These are phyloP conservation scores for Orbilia quercus DNA, from an alignment of 2,329 filamentous ascomycete genomes.

Conservation along the genomic window DNA sequence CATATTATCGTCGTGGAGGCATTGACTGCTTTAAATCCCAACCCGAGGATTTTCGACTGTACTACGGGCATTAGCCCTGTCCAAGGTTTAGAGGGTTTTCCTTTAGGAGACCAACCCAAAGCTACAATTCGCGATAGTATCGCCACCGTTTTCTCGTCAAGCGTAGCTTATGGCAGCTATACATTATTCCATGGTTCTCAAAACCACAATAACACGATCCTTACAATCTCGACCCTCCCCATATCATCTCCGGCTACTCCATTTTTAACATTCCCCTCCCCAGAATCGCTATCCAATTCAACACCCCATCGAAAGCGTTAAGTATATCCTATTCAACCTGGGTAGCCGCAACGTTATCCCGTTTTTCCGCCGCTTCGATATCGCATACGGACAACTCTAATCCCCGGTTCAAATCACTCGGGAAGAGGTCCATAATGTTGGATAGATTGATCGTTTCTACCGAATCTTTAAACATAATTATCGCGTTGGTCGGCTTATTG, in stretches of 20 bases:
- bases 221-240: slow-evolving; percentile 5
- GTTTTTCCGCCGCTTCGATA: slow-evolving; percentile 6
- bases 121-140: not conserved
- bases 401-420: slow-evolving; percentile 9
- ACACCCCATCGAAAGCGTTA: not conserved
- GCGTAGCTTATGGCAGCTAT: slow-evolving; percentile 9
- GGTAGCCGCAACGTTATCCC: slow-evolving; percentile 3
- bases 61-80: not conserved
- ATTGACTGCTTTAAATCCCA: not conserved
- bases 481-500: slow-evolving; percentile 2
- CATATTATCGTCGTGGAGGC: slow-evolving; percentile 8
- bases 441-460: slow-evolving; percentile 3
- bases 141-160: slow-evolving; percentile 6
- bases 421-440: slow-evolving; percentile 4
- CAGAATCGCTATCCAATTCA: not conserved
- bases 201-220: not conserved
- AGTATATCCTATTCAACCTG: slow-evolving; percentile 6
- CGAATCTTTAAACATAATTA: slow-evolving; percentile 12
- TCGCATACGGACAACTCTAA: slow-evolving; percentile 8
- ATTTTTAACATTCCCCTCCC: not conserved
- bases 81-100: not conserved
- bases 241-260: slow-evolving; percentile 13
- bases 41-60: slow-evolving; percentile 2
- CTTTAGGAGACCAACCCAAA: not conserved
- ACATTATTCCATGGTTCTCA: too few species aligned